Evolutionary conservation across 2,329 filamentous ascomycete species (phyloP), one percentile per base, ranked within the genome.

Genomic region (Aureobasidium sp.): DNA sequence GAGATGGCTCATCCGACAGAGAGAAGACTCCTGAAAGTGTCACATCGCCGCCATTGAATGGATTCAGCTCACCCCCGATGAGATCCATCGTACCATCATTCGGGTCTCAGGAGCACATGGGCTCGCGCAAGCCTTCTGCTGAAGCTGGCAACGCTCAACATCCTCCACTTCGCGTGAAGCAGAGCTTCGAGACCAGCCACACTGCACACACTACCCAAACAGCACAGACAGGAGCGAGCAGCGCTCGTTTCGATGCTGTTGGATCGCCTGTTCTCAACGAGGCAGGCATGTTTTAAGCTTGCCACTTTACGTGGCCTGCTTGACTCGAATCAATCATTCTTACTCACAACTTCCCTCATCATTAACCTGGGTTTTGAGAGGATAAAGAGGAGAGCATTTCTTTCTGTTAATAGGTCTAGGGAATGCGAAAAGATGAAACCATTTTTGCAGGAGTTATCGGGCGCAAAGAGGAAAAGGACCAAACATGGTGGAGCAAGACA

Each of bases 251-350:
- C 26, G 62, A 65, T 44, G 59, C 59, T 9, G 20, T 59, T 10
- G 62, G 60, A 47, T 62, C 64, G 26, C 64, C 61, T 7, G 60
- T 65, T 13, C 63, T 65, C 61, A 63, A 63, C 12, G 64, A 65
- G 51, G 62, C 57, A 26, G 64, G 64, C 51, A 65, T 65, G 64
- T 65, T 65, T 36, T 65, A 48, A 55, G 20, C 24, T 24, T 12
- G n/a, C n/a, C 32, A 26, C 32, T 15, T 52, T 12, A 12, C 7
- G 27, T 7, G 24, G 32, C 37, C 8, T 32, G 32, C 5, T 24
- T 17, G 20, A 36, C 32, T 17, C 29, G 4, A 12, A 36, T 13
- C 3, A 13, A 26, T 26, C 17, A 36, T 26, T 48, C 29, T 29
- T 20, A 13, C 9, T 55, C 9, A 20, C 24, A 4, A n/a, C 32